Evolutionary conservation across 208 protist species (phyloP).

Genomic region (Acanthamoeba triangularis): DNA sequence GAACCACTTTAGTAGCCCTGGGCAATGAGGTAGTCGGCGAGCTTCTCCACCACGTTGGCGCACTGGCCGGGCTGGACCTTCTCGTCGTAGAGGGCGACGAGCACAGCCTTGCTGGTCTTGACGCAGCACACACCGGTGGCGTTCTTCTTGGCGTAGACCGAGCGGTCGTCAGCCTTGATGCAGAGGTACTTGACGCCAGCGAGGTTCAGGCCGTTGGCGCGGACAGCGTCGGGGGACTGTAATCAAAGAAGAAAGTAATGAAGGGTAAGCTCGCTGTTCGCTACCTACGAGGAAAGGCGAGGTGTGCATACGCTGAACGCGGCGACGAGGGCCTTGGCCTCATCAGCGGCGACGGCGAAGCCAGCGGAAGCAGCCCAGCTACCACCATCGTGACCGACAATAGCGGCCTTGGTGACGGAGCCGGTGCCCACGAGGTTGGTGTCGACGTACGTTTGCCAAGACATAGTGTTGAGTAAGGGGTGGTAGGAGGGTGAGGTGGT

Average conservation of each 20-base stretch:
- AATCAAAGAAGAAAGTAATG: background rate
- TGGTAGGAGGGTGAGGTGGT: background rate
- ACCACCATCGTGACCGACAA: constrained; percentile 88
- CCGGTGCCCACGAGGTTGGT: constrained; percentile 90
- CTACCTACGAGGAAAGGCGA: background rate
- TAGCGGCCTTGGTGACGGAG: constrained; percentile 83
- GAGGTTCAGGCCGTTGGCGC: constrained; percentile 82
- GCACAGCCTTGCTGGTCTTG: constrained; percentile 87
- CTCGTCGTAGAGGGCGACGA: constrained; percentile 89
- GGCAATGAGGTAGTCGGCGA: constrained; percentile 90
- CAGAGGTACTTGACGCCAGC: constrained; percentile 90
- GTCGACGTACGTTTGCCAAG: constrained; percentile 92
- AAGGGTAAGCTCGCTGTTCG: background rate
- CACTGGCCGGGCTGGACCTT: constrained; percentile 86
- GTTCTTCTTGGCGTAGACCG: constrained; percentile 89
- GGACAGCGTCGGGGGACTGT: constrained; percentile 75
- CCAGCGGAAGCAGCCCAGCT: constrained; percentile 88
- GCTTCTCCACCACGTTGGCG: constrained; percentile 86
- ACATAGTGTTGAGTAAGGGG: constrained; percentile 80
- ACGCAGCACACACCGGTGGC: constrained; percentile 82
- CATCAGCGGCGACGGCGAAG: constrained; percentile 80
- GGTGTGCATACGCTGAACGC: constrained; percentile 64
- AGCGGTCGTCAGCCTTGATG: constrained; percentile 84
- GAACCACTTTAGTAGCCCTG: constrained; percentile 83
- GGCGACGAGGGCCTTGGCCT: constrained; percentile 79